These are phyloP conservation scores for Phaeodactylum tricornutum DNA, from an alignment of 108 stramenopile species.

Conservation along the genomic window DNA sequence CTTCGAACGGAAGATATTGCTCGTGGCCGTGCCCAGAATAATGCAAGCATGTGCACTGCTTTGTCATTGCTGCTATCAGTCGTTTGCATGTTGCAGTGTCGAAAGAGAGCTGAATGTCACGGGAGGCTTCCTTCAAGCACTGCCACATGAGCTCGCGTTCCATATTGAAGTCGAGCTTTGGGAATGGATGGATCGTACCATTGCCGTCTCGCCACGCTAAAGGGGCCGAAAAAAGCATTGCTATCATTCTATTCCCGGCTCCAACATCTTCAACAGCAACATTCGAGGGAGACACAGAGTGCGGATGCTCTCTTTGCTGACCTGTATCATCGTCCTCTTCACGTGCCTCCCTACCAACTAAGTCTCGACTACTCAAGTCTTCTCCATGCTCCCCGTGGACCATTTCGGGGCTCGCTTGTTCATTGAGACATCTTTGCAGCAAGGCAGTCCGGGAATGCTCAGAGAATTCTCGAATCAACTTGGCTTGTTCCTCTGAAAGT, in stretches of 20 bases:
- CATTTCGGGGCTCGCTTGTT: background rate
- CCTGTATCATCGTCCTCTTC: background rate
- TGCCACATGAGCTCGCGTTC: constrained; percentile 70
- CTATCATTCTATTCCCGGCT: constrained; percentile 44
- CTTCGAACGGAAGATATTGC: constrained; percentile 68
- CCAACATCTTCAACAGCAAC: background rate
- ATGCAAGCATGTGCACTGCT: constrained; percentile 61
- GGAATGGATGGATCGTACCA: constrained; percentile 49
- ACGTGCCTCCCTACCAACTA: background rate
- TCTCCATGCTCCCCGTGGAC: background rate
- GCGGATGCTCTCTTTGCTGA: too few relatives aligned
- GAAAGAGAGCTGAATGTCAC: constrained; percentile 67
- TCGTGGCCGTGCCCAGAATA: constrained; percentile 80
- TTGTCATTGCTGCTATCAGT: constrained; percentile 49
- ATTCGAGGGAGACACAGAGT: background rate
- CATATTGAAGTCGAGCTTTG: constrained; percentile 63
- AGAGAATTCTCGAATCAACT: constrained; percentile 11
- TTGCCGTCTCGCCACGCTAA: constrained; percentile 52
- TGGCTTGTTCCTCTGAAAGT: constrained; percentile 16
- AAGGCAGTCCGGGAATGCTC: constrained; percentile 19
- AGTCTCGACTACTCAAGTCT: background rate
- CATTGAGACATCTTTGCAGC: constrained; percentile 13
- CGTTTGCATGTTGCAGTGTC: constrained; percentile 67
- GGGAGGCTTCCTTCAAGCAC: constrained; percentile 67
- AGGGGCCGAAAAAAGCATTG: constrained; percentile 74